Evolutionary conservation across 176 grass and related monocot species (phyloP).

Genomic region (Zizania latifolia): DNA sequence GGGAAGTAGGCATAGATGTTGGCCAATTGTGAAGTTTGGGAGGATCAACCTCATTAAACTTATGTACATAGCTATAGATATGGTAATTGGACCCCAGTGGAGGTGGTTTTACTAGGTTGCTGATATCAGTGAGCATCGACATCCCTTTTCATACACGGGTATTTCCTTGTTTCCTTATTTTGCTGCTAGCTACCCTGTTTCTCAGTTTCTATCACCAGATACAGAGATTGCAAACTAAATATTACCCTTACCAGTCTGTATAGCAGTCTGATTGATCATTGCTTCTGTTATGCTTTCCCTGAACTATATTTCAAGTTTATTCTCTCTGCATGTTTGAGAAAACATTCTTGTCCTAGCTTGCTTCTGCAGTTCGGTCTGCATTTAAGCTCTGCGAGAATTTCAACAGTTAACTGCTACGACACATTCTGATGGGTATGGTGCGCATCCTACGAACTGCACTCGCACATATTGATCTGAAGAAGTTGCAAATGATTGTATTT

Average conservation of each 20-base stretch:
- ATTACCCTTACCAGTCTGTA: slow-evolving; percentile 10
- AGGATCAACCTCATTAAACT: slow-evolving; percentile 14
- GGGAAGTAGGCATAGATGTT: slow-evolving; percentile 43
- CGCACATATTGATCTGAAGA: slow-evolving; percentile 17
- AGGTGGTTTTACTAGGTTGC: slow-evolving; percentile 25
- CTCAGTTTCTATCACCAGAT: slow-evolving; percentile 4
- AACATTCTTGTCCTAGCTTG: too few species aligned
- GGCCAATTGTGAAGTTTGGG: slow-evolving; percentile 32
- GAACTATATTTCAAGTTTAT: background rate
- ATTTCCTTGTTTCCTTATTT: slow-evolving; percentile 31
- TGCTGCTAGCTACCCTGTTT: background rate
- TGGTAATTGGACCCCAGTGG: slow-evolving; percentile 4
- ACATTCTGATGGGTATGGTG: too few species aligned
- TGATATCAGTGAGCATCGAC: slow-evolving; percentile 18
- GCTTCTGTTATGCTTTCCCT: background rate
- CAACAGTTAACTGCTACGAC: too few species aligned
- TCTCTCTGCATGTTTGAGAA: background rate
- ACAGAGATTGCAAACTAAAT: slow-evolving; percentile 8
- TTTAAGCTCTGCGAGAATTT: slow-evolving; percentile 8
- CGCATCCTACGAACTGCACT: too few species aligned
- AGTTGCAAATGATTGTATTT: slow-evolving; percentile 13
- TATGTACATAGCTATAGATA: slow-evolving; percentile 54
- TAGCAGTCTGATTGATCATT: background rate
- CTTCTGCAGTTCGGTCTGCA: background rate
- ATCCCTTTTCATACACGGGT: slow-evolving; percentile 12